Base-by-base conservation (phyloP, 2,329 filamentous ascomycete genomes). In the Cladosporium sp. region DNA sequence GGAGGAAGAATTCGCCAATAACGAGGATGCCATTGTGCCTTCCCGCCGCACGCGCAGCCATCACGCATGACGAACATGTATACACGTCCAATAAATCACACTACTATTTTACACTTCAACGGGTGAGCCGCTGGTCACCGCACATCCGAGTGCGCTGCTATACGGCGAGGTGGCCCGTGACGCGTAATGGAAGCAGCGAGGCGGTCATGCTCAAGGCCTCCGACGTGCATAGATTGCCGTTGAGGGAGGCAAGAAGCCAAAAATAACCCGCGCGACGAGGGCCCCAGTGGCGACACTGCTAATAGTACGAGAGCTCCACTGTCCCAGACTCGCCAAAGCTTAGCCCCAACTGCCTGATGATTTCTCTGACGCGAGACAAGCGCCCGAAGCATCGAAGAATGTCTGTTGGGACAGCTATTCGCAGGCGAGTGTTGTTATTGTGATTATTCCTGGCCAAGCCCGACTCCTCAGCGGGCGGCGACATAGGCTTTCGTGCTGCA, bases 101-200 rank as follows among this genome's bases (percentile, higher is more conserved):
- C 30, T 34, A 34, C 8, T 34, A 34, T 34, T 34, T 34, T 34
- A 34, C 30, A 8, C 30, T 34, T 34, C 30, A 9, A 34, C 30
- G 30, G 30, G 30, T 34, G 30, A 11, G 30, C 30, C 30, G 30
- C 30, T 34, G 30, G 30, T 34, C 30, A 34, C 30, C 30, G 30
- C 30, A 34, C 30, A 34, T 34, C 43, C 43, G 43, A 28, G 3
- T 28, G n/a, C 30, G 43, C 43, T 28, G 43, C 28, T 47, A 47
- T 47, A 47, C 43, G 25, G 43, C 17, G 40, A 1, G 40, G 28
- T 55, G 52, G 52, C 52, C 52, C 52, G 52, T 55, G 52, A 55
- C 52, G 52, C 52, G 52, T 55, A 55, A 55, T 55, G 40, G 39
- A 55, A 22, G 52, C 28, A 25, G 52, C 42, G 52, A 37, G 37